Base-by-base conservation (phyloP, 495 filamentous ascomycete species). In the Penicillium lagena region DNA sequence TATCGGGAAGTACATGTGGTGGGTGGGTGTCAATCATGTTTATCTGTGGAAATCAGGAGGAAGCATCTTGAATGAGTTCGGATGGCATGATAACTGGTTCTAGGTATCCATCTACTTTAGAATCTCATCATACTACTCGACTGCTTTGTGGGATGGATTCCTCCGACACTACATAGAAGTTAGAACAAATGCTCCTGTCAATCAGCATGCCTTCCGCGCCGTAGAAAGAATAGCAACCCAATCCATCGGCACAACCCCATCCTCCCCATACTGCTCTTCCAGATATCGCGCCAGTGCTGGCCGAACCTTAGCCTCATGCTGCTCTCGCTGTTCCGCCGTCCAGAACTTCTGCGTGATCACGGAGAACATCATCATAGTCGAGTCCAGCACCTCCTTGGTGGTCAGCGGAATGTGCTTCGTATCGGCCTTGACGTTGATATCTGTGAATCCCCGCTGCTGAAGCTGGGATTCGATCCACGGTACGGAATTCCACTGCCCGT, bases 181-280 rank as follows among this genome's bases (percentile, higher is more conserved):
- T 3, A 22, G 22, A 12, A 34, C 32, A 6, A 34, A 2, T 12
- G 10, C n/a, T 34, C 32, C 22, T 12, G 22, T 31, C 37, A 22
- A 22, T 22, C 48, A 50, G 31, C 34, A 33, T 37, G 58, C 36
- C 45, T 70, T 70, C 34, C 40, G 47, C 7, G 49, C 61, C 12
- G 59, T 67, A 3, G 64, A 63, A 12, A 72, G 27, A 44, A 71
- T 56, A 11, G 62, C 68, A 13, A 44, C 42, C 52, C 63, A 68
- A 12, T 64, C 51, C 41, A 63, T 57, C 2, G 47, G 45, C 29
- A 70, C 51, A 5, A 59, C 46, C 9, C 52, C 60, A 15, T 62
- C 47, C 12, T 48, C 43, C 4, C 64, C 66, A 46, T 61, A 71
- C 12, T 42, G 51, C 31, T 52, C 51, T 13, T 56, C 54, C 40